Percentiles rank a stretch among this genome's conserved stretches.
These are phyloP conservation scores for Amphicarpaea edgeworthii DNA, from an alignment of 306 rosid genomes.

Conservation along the genomic window DNA sequence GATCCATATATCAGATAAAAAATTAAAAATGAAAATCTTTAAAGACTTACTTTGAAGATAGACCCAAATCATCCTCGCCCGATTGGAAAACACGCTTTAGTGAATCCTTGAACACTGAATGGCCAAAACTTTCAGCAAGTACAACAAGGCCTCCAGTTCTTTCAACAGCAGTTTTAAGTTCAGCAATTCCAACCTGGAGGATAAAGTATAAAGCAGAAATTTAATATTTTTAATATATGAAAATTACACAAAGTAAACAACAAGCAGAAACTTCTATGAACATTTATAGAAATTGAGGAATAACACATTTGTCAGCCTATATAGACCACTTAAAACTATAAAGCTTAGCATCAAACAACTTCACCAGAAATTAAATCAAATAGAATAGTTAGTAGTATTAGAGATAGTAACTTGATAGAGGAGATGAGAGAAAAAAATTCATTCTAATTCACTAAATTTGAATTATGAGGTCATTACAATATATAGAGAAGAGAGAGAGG, in stretches of 20 bases:
- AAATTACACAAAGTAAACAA: slow-evolving; percentile 25
- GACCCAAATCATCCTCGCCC: slow-evolving; percentile 85
- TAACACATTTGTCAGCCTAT: slow-evolving; percentile 20
- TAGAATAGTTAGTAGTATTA: too few relatives aligned
- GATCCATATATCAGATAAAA: slow-evolving; percentile 1
- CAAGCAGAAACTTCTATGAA: slow-evolving; percentile 4
- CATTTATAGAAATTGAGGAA: slow-evolving; percentile 19
- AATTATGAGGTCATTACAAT: too few relatives aligned
- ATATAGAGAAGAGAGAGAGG: too few relatives aligned
- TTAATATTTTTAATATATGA: slow-evolving; percentile 33
- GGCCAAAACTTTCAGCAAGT: slow-evolving; percentile 98
- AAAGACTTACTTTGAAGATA: slow-evolving; percentile 83
- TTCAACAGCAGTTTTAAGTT: slow-evolving; percentile 93
- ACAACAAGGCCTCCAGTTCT: slow-evolving; percentile 96
- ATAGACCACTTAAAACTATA: slow-evolving; percentile 29
- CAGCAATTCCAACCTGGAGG: slow-evolving; percentile 94
- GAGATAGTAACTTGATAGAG: too few relatives aligned
- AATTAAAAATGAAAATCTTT: slow-evolving; percentile 29
- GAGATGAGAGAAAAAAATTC: too few relatives aligned
- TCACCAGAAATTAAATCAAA: slow-evolving; percentile 35
- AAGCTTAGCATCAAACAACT: slow-evolving; percentile 15
- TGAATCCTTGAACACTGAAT: slow-evolving; percentile 88
- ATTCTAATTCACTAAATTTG: too few relatives aligned
- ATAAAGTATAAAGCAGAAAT: slow-evolving; percentile 36
- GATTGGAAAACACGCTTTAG: slow-evolving; percentile 78